Conservation (phyloP, 2,329 filamentous ascomycete species). For the Coniochaeta pulveracea region DNA sequence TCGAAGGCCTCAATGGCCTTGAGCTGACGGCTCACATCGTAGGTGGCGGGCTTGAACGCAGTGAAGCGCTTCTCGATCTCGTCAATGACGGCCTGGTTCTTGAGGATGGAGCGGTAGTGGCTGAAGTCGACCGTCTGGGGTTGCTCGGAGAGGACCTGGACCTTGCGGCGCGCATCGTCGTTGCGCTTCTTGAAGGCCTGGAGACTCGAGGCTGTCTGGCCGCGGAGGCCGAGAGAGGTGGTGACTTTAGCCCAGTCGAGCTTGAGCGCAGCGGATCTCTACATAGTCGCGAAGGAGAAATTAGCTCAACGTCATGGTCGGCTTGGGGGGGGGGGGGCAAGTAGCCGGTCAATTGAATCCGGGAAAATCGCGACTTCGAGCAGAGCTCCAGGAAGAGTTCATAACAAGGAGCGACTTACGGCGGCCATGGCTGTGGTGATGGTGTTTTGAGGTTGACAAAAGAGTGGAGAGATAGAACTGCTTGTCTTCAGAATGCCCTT, state of each 20-base stretch:
- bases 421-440: constrained; percentile 53
- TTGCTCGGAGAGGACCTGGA: constrained; percentile 73
- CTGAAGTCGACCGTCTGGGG: constrained; percentile 83
- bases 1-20: constrained; percentile 98
- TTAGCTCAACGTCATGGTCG: constrained; percentile 33
- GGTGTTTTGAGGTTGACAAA: constrained; percentile 24
- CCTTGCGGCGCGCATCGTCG: constrained; percentile 93
- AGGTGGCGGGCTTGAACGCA: constrained; percentile 82
- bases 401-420: constrained; percentile 39
- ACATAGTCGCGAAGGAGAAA: constrained; percentile 27
- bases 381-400: too few relatives aligned
- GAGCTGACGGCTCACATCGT: constrained; percentile 87
- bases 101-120: constrained; percentile 82
- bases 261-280: constrained; percentile 98
- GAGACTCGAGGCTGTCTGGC: constrained; percentile 83
- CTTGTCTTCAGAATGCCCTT: constrained; percentile 32
- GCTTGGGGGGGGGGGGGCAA: neutral
- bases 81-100: constrained; percentile 91
- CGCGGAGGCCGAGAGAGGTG: constrained; percentile 88
- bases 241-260: constrained; percentile 97
- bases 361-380: too few relatives aligned
- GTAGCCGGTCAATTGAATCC: neutral
- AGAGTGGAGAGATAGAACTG: constrained; percentile 38
- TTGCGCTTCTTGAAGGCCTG: constrained; percentile 99
- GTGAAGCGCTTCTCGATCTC: constrained; percentile 96